A percentile compares a stretch with the other conserved stretches of the same genome.
Evolutionary conservation across 352 stramenopile species (phyloP).

Genomic region (Pythium chondricola): DNA sequence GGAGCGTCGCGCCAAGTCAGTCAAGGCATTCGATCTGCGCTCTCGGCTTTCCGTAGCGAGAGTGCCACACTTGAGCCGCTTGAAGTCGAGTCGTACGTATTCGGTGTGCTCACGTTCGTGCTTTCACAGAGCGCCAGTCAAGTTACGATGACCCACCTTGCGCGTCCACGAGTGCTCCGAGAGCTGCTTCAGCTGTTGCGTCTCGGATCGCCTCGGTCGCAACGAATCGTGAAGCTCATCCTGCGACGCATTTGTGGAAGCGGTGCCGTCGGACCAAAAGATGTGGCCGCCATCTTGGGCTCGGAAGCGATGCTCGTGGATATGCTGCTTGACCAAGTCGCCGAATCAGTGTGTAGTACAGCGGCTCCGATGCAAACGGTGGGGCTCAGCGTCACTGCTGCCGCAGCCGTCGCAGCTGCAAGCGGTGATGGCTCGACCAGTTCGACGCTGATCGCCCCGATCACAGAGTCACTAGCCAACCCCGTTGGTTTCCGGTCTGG

Average conservation of each 20-base stretch:
- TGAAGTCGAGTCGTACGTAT: constrained; percentile 73
- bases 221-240: constrained; percentile 80
- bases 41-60: constrained; percentile 15
- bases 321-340: constrained; percentile 79
- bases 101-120: constrained; percentile 69
- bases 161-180: constrained; percentile 54
- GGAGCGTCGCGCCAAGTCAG: constrained; percentile 9
- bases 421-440: neutral
- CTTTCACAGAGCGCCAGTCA: constrained; percentile 69
- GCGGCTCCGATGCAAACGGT: constrained; percentile 55
- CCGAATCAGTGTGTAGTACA: constrained; percentile 79
- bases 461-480: constrained; percentile 74
- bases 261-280: constrained; percentile 51
- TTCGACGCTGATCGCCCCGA: constrained; percentile 14
- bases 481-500: constrained; percentile 75
- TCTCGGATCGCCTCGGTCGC: constrained; percentile 64
- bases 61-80: constrained; percentile 50
- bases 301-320: constrained; percentile 81
- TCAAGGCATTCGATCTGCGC: constrained; percentile 5
- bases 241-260: constrained; percentile 66
- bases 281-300: constrained; percentile 67
- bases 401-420: constrained; percentile 11
- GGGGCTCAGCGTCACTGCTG: constrained; percentile 31
- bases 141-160: constrained; percentile 48
- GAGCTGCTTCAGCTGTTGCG: constrained; percentile 74